Base-by-base conservation (phyloP, 192 early-diverging fungal genomes). In the Gaertneriomyces sp. region DNA sequence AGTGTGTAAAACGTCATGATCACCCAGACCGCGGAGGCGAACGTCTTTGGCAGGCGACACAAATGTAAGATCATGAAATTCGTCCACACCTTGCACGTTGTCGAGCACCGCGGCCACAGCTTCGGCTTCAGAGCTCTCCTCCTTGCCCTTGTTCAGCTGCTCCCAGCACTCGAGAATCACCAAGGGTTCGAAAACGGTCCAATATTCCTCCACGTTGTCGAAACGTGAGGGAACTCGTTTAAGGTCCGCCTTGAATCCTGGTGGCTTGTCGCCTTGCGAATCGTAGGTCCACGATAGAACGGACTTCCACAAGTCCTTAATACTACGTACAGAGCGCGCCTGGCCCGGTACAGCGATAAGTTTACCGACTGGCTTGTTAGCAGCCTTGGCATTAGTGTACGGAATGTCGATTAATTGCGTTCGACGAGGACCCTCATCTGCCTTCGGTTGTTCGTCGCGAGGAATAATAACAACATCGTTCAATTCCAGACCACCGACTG, bases 81-180 rank as follows among this genome's bases (percentile, higher is more conserved):
- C 82, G 58, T 93, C 86, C 17, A 92, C 78, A 44, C 83, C 78
- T 42, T 82, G 76, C 9, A 87, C 81, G 33, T 76, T 69, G 20
- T 74, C 66, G 54, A 85, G 14, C 11, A 65, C 58, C n/a, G 71
- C 65, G 5, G 47, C 63, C n/a, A 82, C 67, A 0, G 76, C 69
- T 42, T 88, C 80, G 2, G 73, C 72, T 25, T 78, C 74, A 39
- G 66, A 73, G 9, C 79, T 60, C 56, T 91, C 84, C 58, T 93
- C 90, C 51, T 85, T 84, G 8, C 86, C 74, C 7, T 86, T 83
- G 64, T 87, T 73, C 41, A 96, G 73, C 68, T 93, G 89, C 56
- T 88, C 76, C 94, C 93, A 95, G 58, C 85, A 80, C 70, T 98
- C 95, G 4, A 93, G 75, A 42, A 93, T 63, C 42, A 95, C 56